Conservation (phyloP, 805 yeast genomes). For the Millerozyma acaciae region DNA sequence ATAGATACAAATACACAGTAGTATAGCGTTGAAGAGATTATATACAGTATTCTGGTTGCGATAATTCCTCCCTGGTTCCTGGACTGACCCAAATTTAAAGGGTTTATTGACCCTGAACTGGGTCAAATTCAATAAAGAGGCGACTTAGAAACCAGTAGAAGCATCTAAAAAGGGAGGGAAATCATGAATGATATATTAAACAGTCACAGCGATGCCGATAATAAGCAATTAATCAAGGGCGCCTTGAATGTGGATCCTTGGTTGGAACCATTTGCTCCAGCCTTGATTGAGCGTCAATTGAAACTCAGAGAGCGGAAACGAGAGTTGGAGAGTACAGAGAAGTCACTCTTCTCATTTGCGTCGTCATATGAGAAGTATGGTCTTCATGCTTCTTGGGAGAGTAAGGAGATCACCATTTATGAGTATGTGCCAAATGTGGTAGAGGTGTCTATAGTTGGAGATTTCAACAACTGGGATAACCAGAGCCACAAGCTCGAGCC, state of each 20-base stretch:
- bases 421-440: conserved; percentile 93
- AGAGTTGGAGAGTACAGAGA: conserved; percentile 54
- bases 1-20: no score
- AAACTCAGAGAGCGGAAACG: conserved; percentile 62
- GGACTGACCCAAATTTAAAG: no score
- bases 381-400: conserved; percentile 53
- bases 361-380: conserved; percentile 76
- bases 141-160: no score
- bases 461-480: conserved; percentile 81
- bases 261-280: conserved; percentile 73
- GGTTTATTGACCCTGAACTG: no score
- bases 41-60: no score
- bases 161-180: no score
- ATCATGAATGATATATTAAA: no score
- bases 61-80: no score
- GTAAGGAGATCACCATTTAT: conserved; percentile 55
- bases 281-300: conserved; percentile 62
- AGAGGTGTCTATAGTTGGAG: conserved; percentile 79
- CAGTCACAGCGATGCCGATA: no score
- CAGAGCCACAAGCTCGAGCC: conserved; percentile 50
- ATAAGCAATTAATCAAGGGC: conserved; percentile 38
- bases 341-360: conserved; percentile 60
- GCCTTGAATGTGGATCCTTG: conserved; percentile 80
- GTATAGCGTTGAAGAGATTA: no score
- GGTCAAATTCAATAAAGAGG: no score